Evolutionary conservation across 768 basidiomycete genomes (phyloP).

Genomic region (Phlegmacium glaucopus): DNA sequence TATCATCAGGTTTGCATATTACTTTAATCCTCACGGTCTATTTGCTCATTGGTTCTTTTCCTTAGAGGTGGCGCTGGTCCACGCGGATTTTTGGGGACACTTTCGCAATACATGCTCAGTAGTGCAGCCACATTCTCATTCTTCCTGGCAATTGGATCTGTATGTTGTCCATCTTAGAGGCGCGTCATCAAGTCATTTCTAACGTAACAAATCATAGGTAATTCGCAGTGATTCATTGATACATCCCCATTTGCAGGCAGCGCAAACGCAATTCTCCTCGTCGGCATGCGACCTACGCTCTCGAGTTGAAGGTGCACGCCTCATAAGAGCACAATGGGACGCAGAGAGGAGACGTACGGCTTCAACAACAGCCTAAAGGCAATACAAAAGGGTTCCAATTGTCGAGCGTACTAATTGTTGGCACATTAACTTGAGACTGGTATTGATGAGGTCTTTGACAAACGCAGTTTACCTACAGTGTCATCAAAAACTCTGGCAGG

Average conservation of each 20-base stretch:
- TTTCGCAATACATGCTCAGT: slow-evolving; percentile 98
- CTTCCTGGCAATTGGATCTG: slow-evolving; percentile 94
- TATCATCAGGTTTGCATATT: slow-evolving; percentile 69
- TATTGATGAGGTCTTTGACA: too few relatives aligned
- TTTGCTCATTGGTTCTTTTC: slow-evolving; percentile 2
- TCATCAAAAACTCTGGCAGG: slow-evolving; percentile 2
- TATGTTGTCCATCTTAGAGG: slow-evolving; percentile 31
- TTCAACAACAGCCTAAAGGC: slow-evolving; percentile 7
- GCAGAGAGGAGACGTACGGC: slow-evolving; percentile 46
- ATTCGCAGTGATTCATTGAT: slow-evolving; percentile 77
- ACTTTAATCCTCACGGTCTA: neutral
- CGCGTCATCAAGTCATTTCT: slow-evolving; percentile 5
- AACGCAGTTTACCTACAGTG: too few relatives aligned
- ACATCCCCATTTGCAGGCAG: slow-evolving; percentile 60
- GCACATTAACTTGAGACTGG: too few relatives aligned
- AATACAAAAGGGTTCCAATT: neutral
- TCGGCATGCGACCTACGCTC: slow-evolving; percentile 53
- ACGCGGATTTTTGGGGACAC: slow-evolving; percentile 82
- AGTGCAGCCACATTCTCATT: slow-evolving; percentile 97
- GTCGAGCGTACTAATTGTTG: too few relatives aligned
- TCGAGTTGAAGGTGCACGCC: slow-evolving; percentile 61
- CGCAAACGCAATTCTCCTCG: slow-evolving; percentile 53
- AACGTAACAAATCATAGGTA: slow-evolving; percentile 47
- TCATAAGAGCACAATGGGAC: slow-evolving; percentile 77
- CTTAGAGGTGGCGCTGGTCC: slow-evolving; percentile 86